Base-by-base conservation (phyloP, 768 basidiomycete species). In the Nidula microcarpa region DNA sequence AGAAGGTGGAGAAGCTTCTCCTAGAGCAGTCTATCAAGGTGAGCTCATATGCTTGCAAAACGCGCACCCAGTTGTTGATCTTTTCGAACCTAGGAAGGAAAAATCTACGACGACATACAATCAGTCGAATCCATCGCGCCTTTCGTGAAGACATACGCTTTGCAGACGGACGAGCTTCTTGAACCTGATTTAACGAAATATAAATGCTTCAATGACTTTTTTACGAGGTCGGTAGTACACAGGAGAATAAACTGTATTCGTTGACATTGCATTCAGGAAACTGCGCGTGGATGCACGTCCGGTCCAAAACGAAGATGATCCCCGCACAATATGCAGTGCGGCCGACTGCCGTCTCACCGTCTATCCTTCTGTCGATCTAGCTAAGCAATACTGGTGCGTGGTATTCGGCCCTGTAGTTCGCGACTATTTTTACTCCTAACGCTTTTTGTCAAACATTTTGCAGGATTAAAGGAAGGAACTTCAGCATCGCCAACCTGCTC, bases 341-440 rank as follows among this genome's bases (percentile, higher is more conserved):
- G 90, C 91, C 0, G 91, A 94, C 59, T 87, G 81, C 57, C 73
- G 91, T 11, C 63, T 94, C 51, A 87, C 84, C 1, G 89, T 90
- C 1, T 92, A 81, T 63, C 71, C 74, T 14, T 75, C 75, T 7
- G 65, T 87, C 1, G 74, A 77, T 17, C 65, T 79, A 1, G 89
- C 91, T 1, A 76, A 78, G 62, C 66, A 82, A 64, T 80, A 91
- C 60, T 93, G 91, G 90, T 84, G 71, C 8, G 30, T 33, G 1
- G 43, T 41, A 36, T 30, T 30, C 2, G 23, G 23, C 23, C 23
- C 23, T 3, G 23, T 30, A 30, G 23, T 30, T 30, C 23, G 23
- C 23, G 23, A 30, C 23, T 30, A 30, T 30, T 30, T 30, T 30
- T 30, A 4, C 4, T 30, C 23, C 23, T 4, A 30, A 30, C 23